phyloP scores from a whole-genome alignment of 495 filamentous ascomycete genomes.

The Terfezia boudieri region DNA sequence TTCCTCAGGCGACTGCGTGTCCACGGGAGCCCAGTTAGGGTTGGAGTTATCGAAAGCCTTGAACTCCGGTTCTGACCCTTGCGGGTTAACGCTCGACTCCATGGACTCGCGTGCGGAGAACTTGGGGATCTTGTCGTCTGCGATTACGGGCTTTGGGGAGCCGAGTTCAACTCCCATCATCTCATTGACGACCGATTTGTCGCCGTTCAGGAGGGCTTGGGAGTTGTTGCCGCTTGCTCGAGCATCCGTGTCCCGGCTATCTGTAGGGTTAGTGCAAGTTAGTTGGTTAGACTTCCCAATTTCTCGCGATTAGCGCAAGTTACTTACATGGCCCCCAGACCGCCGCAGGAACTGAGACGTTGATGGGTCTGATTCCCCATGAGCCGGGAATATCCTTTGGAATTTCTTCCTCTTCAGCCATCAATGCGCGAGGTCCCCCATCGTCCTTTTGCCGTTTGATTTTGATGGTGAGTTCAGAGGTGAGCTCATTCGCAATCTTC shows the following conservation, averaged over 20 bases:
- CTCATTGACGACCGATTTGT: background rate
- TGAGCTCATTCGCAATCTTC: background rate
- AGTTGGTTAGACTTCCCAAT: background rate
- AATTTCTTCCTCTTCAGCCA: background rate
- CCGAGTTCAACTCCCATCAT: constrained; percentile 9
- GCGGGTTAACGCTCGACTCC: background rate
- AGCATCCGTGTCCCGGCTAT: constrained; percentile 2
- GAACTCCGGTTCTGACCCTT: background rate
- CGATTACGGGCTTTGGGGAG: constrained; percentile 4
- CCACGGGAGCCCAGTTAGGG: background rate
- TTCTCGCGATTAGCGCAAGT: background rate
- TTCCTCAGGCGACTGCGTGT: background rate
- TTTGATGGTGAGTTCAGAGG: background rate
- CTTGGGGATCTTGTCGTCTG: constrained; percentile 3
- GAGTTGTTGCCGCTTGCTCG: constrained; percentile 3
- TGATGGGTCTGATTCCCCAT: background rate
- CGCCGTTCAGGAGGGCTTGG: constrained; percentile 1
- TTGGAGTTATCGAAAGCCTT: background rate
- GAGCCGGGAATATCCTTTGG: background rate
- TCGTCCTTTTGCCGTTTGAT: background rate
- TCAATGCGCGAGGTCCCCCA: background rate
- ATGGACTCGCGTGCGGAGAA: constrained; percentile 5
- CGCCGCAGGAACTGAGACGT: background rate
- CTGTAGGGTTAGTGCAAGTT: constrained; percentile 2
- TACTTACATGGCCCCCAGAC: background rate